Conservation (phyloP, 768 basidiomycete species). For the Pulveroboletus frians region DNA sequence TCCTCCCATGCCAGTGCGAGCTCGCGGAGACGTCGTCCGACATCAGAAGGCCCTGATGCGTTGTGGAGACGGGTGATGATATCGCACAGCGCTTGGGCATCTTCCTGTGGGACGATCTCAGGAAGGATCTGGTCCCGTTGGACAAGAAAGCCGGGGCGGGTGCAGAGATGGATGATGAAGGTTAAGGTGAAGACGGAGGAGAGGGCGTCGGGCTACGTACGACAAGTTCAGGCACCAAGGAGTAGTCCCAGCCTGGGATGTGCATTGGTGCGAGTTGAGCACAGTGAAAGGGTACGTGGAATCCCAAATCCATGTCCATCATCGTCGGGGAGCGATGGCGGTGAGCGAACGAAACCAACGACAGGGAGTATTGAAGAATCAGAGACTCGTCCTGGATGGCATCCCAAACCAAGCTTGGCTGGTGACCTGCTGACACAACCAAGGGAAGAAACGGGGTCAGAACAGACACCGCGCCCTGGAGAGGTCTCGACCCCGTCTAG, state of each 20-base stretch:
- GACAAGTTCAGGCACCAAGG: conserved; percentile 22
- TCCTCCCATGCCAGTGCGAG: conserved; percentile 30
- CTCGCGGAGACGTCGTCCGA: conserved; percentile 22
- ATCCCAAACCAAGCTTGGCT: background rate
- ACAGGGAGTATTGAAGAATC: background rate
- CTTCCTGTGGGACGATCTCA: conserved; percentile 18
- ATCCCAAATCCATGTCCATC: conserved; percentile 21
- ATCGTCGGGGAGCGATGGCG: background rate
- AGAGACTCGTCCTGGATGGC: background rate
- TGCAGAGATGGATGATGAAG: background rate
- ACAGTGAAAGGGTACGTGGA: conserved; percentile 28
- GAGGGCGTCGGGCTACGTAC: conserved; percentile 16
- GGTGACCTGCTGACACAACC: conserved; percentile 1
- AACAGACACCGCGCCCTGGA: conserved; percentile 5
- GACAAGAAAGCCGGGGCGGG: too few species aligned
- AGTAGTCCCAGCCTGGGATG: conserved; percentile 27
- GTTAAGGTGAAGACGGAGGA: background rate
- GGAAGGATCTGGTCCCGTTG: conserved; percentile 18
- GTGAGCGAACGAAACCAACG: background rate
- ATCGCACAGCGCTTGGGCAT: conserved; percentile 19
- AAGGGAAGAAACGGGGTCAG: conserved; percentile 10
- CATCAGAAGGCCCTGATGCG: conserved; percentile 12
- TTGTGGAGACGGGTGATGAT: conserved; percentile 11
- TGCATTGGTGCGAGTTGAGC: conserved; percentile 26
- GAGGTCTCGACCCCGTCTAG: conserved; percentile 1